A percentile compares a stretch with the other conserved stretches of the same genome.
phyloP scores from a whole-genome alignment of 331 rosid species.

The Ulmus americana region DNA sequence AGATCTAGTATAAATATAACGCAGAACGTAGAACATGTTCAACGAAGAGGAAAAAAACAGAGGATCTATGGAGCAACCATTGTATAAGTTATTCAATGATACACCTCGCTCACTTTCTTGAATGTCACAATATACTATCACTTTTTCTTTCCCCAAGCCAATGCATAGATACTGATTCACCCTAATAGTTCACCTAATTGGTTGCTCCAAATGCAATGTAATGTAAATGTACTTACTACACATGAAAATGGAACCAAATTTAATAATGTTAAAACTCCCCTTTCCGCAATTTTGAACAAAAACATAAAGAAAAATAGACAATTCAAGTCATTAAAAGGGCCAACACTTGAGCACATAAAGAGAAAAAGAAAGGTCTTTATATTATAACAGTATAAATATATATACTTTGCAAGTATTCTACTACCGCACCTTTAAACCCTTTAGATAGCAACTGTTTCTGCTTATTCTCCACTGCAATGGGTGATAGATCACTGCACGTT shows the following conservation, averaged over 20 bases:
- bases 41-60: background rate
- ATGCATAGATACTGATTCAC: background rate
- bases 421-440: conserved; percentile 52
- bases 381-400: background rate
- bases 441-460: conserved; percentile 49
- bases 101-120: background rate
- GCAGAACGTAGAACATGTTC: background rate
- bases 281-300: background rate
- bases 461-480: conserved; percentile 75
- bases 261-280: background rate
- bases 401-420: background rate
- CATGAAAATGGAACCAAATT: background rate
- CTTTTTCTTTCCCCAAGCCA: background rate
- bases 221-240: background rate
- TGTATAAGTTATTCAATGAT: background rate
- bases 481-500: conserved; percentile 82
- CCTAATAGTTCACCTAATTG: background rate
- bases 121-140: background rate
- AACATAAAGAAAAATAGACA: background rate
- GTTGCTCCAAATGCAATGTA: background rate
- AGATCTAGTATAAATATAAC: background rate
- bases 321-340: background rate
- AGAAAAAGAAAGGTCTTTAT: background rate
- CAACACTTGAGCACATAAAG: background rate
- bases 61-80: background rate